Percentiles rank a stretch among this genome's conserved stretches.
Evolutionary conservation across 208 protist genomes (phyloP).

Genomic region (Porcisia hertigi): DNA sequence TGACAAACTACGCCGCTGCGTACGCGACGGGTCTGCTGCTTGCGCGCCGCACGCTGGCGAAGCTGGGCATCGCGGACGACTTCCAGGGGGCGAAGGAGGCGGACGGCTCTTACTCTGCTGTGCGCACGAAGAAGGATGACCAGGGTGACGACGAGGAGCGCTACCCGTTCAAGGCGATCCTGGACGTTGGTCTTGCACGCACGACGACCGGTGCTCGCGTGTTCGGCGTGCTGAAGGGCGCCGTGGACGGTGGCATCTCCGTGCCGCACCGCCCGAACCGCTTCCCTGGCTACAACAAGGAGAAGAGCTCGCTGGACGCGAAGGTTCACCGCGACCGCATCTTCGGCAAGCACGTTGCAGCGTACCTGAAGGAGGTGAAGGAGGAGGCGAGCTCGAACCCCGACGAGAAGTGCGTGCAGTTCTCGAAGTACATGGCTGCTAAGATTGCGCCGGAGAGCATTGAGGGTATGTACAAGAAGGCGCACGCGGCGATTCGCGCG

Average conservation of each 20-base stretch:
- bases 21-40: conserved; percentile 98
- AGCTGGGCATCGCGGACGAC: conserved; percentile 93
- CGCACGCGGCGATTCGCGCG: conserved; percentile 93
- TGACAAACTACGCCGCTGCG: conserved; percentile 98
- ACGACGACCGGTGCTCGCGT: conserved; percentile 97
- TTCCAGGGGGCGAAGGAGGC: conserved; percentile 95
- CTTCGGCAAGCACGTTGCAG: conserved; percentile 97
- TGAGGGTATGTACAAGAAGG: conserved; percentile 95
- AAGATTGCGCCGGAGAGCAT: conserved; percentile 93
- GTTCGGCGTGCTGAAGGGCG: conserved; percentile 96
- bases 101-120: conserved; percentile 83
- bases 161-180: conserved; percentile 97
- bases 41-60: conserved; percentile 96
- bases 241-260: conserved; percentile 97
- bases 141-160: conserved; percentile 83
- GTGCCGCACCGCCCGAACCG: conserved; percentile 97
- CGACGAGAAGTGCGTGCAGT: conserved; percentile 94
- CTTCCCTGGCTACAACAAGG: conserved; percentile 96
- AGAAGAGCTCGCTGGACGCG: conserved; percentile 89
- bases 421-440: conserved; percentile 94
- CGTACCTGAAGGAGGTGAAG: conserved; percentile 98
- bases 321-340: conserved; percentile 95
- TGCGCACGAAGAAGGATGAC: conserved; percentile 77
- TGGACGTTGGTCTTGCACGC: conserved; percentile 97
- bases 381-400: conserved; percentile 91